Conservation (phyloP, 2,329 filamentous ascomycete species). For the Colletotrichum neosansevieriae region DNA sequence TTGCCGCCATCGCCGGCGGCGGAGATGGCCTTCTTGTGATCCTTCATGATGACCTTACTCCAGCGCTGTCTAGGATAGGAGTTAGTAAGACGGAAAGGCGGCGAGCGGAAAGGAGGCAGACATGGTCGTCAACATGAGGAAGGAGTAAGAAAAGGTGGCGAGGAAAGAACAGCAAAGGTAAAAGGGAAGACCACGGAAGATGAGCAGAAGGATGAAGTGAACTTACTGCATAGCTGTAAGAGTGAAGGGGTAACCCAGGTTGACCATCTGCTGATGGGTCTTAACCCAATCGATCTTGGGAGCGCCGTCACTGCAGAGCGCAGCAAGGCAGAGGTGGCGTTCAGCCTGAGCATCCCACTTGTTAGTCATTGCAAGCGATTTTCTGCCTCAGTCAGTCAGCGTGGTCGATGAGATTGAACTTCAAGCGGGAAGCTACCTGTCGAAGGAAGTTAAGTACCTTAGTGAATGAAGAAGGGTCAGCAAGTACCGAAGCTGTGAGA, state of each 20-base stretch:
- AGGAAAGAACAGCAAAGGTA: background rate
- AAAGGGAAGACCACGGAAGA: background rate
- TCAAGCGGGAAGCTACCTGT: too few species aligned
- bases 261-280: slow-evolving; percentile 48
- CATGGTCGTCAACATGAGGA: background rate
- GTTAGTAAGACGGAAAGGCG: background rate
- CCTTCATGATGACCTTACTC: slow-evolving; percentile 52
- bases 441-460: too few species aligned
- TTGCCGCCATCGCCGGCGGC: background rate
- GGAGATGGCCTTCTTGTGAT: slow-evolving; percentile 48
- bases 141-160: background rate
- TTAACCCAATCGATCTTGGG: slow-evolving; percentile 50
- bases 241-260: slow-evolving; percentile 51
- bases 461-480: too few species aligned
- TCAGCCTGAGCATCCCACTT: slow-evolving; percentile 13
- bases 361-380: background rate
- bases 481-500: too few species aligned
- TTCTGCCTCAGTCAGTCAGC: too few species aligned
- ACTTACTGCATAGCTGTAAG: slow-evolving; percentile 54
- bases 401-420: too few species aligned
- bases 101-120: background rate
- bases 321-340: background rate
- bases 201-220: background rate
- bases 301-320: slow-evolving; percentile 43
- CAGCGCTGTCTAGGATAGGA: slow-evolving; percentile 51